Conservation (phyloP, 345 rosid species). For the Gossypium bickii region DNA sequence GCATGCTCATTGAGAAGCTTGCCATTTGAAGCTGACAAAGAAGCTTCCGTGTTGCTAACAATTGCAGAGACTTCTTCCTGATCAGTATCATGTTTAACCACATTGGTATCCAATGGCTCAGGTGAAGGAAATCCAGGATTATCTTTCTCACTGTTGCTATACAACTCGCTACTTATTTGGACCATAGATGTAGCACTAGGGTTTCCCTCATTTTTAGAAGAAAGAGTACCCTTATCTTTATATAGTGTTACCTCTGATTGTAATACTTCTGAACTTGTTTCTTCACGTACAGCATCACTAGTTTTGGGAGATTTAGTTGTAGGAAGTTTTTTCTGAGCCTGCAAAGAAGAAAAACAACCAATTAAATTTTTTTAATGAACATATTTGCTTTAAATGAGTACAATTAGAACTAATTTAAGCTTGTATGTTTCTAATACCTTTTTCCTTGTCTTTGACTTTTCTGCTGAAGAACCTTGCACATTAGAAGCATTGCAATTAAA, state of each 20-base stretch:
- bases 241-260: slow-evolving; percentile 33
- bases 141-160: slow-evolving; percentile 30
- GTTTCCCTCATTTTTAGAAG: slow-evolving; percentile 37
- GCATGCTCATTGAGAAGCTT: slow-evolving; percentile 44
- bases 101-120: slow-evolving; percentile 31
- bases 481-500: slow-evolving; percentile 39
- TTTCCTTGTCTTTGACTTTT: slow-evolving; percentile 43
- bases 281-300: slow-evolving; percentile 34
- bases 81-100: slow-evolving; percentile 30
- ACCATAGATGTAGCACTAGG: slow-evolving; percentile 28
- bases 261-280: slow-evolving; percentile 27
- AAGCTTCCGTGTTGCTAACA: slow-evolving; percentile 27
- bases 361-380: background rate
- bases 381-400: slow-evolving; percentile 9
- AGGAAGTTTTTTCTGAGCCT: slow-evolving; percentile 49
- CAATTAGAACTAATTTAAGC: slow-evolving; percentile 6
- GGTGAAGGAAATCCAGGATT: slow-evolving; percentile 26
- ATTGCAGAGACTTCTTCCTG: slow-evolving; percentile 35
- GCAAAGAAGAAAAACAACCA: slow-evolving; percentile 26
- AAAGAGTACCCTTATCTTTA: slow-evolving; percentile 27
- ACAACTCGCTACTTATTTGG: slow-evolving; percentile 27
- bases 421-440: slow-evolving; percentile 51
- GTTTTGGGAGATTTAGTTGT: slow-evolving; percentile 34
- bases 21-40: slow-evolving; percentile 32
- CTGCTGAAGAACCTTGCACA: slow-evolving; percentile 69